A percentile compares a stretch with the other conserved stretches of the same genome.
Evolutionary conservation across 371 early-diverging fungal species (phyloP).

Genomic region (Fennellomyces sp.): DNA sequence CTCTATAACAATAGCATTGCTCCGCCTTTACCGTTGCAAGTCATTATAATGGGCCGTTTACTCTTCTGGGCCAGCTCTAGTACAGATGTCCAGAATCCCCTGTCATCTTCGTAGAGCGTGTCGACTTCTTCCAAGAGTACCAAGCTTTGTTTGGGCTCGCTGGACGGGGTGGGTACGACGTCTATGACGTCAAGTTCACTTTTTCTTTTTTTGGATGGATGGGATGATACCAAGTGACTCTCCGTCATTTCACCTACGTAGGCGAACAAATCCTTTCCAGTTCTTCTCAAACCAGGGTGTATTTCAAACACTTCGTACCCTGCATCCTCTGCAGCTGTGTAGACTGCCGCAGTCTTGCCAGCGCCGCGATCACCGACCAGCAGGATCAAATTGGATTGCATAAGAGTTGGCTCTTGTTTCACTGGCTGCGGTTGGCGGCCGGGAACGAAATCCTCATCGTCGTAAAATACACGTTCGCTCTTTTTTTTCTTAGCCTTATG

Average conservation of each 20-base stretch:
- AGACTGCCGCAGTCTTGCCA: slow-evolving; percentile 80
- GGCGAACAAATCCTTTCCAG: slow-evolving; percentile 71
- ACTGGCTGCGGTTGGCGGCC: neutral
- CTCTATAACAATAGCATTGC: too few relatives aligned
- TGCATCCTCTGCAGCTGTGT: slow-evolving; percentile 72
- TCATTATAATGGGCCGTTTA: slow-evolving; percentile 80
- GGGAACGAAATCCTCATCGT: slow-evolving; percentile 29
- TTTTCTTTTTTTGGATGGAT: slow-evolving; percentile 7
- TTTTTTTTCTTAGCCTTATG: neutral
- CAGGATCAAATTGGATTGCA: slow-evolving; percentile 61
- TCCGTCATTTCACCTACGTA: slow-evolving; percentile 74
- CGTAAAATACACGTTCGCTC: slow-evolving; percentile 5
- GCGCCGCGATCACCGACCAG: slow-evolving; percentile 74
- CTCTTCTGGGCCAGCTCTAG: slow-evolving; percentile 67
- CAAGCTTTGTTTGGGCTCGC: slow-evolving; percentile 55
- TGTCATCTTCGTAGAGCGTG: slow-evolving; percentile 80
- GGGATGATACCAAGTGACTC: slow-evolving; percentile 63
- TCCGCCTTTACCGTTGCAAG: slow-evolving; percentile 63
- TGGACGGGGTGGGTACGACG: neutral
- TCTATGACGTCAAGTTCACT: neutral
- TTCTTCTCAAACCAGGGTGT: slow-evolving; percentile 65
- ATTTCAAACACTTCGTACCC: slow-evolving; percentile 82
- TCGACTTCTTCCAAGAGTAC: slow-evolving; percentile 83
- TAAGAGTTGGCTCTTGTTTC: neutral
- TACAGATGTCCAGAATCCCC: slow-evolving; percentile 78